Conservation (phyloP, 441 rosid genomes). For the Populus hybrid region DNA sequence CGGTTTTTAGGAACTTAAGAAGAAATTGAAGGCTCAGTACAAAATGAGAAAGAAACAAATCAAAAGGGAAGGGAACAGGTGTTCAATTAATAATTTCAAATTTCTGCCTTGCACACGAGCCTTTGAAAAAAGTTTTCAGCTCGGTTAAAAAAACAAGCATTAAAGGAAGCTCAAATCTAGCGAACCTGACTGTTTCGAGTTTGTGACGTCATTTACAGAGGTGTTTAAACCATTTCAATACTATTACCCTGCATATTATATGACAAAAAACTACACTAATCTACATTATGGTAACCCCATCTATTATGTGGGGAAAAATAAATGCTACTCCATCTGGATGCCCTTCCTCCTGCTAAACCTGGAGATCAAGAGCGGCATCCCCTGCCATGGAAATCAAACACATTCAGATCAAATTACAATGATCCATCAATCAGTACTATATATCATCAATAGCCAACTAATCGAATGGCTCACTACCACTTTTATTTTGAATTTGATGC, state of each 20-base stretch:
- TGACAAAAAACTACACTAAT: neutral
- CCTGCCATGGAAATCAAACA: conserved; percentile 30
- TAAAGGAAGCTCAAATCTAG: conserved; percentile 11
- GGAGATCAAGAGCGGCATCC: conserved; percentile 44
- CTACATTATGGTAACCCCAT: conserved; percentile 15
- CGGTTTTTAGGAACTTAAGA: neutral
- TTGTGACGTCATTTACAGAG: conserved; percentile 41
- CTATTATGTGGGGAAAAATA: conserved; percentile 22
- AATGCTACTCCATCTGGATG: conserved; percentile 13
- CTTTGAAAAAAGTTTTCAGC: neutral
- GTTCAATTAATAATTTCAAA: conserved; percentile 1
- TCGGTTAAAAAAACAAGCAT: conserved; percentile 5
- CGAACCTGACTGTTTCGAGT: conserved; percentile 14
- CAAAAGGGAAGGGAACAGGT: neutral
- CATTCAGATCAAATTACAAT: neutral
- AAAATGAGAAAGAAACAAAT: neutral
- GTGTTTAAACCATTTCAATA: conserved; percentile 9
- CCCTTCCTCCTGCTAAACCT: conserved; percentile 30
- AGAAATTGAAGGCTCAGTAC: neutral
- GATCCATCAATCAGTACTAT: neutral
- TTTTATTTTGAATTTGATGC: neutral
- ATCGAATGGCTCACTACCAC: neutral
- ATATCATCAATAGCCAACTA: neutral
- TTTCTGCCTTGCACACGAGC: conserved; percentile 2
- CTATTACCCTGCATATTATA: conserved; percentile 1